Conservation (phyloP, 1,139 yeast genomes). For the Sugiyamaella castrensis region DNA sequence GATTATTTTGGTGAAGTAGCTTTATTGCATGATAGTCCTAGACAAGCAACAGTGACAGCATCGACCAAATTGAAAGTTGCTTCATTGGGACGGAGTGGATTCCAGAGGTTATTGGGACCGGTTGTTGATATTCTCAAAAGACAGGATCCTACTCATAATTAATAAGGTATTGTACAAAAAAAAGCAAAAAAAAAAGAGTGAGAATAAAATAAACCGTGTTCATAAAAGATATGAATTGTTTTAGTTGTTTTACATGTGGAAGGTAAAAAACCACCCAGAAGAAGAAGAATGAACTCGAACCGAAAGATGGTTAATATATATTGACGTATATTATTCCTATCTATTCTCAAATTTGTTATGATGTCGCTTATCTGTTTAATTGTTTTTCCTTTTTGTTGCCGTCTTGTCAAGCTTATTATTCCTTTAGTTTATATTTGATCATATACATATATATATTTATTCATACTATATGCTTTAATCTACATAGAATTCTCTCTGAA, state of each 20-base stretch:
- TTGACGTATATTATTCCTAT: too few species aligned
- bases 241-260: too few species aligned
- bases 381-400: background rate
- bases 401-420: slow-evolving; percentile 8
- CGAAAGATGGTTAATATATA: too few species aligned
- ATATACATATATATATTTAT: background rate
- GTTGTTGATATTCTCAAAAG: slow-evolving; percentile 78
- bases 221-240: background rate
- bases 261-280: too few species aligned
- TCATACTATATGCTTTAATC: slow-evolving; percentile 6
- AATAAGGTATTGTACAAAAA: background rate
- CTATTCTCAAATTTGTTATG: too few species aligned
- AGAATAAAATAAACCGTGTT: background rate
- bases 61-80: slow-evolving; percentile 77
- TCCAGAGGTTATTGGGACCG: slow-evolving; percentile 90
- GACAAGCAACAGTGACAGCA: slow-evolving; percentile 92
- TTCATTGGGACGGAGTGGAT: slow-evolving; percentile 85
- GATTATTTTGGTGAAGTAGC: slow-evolving; percentile 98
- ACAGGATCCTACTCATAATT: slow-evolving; percentile 69
- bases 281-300: too few species aligned
- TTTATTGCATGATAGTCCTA: slow-evolving; percentile 81
- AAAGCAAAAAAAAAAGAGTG: too few species aligned
- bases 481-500: slow-evolving; percentile 42
- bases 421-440: slow-evolving; percentile 8
- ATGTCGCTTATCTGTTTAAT: too few species aligned